Conservation (phyloP, 129 eudicot genomes). For the Escallonia rubra region DNA sequence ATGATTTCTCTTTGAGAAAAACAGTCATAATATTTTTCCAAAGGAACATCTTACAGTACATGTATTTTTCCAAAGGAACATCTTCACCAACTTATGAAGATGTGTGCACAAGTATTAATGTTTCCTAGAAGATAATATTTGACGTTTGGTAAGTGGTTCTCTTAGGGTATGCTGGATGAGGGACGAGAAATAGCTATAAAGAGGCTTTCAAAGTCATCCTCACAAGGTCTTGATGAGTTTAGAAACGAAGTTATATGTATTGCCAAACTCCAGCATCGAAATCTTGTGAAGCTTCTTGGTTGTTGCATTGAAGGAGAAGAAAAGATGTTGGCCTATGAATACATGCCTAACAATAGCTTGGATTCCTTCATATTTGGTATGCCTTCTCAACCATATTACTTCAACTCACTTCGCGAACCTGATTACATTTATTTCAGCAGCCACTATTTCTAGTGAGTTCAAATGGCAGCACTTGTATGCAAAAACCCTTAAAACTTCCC, state of each 20-base stretch:
- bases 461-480: neutral
- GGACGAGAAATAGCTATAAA: neutral
- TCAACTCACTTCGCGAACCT: neutral
- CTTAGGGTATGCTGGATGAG: neutral
- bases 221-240: neutral
- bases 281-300: slow-evolving; percentile 2
- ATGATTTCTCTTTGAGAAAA: no score
- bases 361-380: neutral
- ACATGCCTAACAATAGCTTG: slow-evolving; percentile 4
- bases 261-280: slow-evolving; percentile 3
- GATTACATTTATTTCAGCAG: neutral
- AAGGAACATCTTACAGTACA: no score
- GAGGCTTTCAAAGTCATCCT: neutral
- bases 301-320: slow-evolving; percentile 1
- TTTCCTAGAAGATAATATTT: neutral
- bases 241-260: neutral
- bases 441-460: neutral
- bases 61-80: no score
- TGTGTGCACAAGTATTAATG: no score
- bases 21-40: no score
- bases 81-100: no score
- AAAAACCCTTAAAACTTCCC: no score
- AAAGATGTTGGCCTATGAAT: neutral
- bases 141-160: neutral
- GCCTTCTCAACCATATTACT: neutral